Evolutionary conservation across 2,329 filamentous ascomycete genomes (phyloP).

Genomic region (Alternaria sp.): DNA sequence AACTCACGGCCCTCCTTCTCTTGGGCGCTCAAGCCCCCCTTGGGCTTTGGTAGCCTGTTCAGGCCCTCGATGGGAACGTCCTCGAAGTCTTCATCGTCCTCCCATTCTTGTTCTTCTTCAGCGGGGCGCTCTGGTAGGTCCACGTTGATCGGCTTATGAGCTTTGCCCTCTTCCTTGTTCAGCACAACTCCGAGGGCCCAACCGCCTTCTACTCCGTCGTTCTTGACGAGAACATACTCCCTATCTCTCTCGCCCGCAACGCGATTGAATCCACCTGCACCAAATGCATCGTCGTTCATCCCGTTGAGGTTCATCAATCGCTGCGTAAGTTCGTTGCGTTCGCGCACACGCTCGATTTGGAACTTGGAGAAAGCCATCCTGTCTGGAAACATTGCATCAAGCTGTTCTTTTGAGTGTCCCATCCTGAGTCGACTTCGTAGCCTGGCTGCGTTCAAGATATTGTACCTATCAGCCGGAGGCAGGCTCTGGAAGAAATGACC

Average conservation of each 20-base stretch:
- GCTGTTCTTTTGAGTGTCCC: slow-evolving; percentile 94
- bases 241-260: slow-evolving; percentile 85
- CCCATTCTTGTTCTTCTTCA: slow-evolving; percentile 67
- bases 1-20: slow-evolving; percentile 44
- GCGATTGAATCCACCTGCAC: slow-evolving; percentile 65
- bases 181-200: slow-evolving; percentile 96
- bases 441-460: slow-evolving; percentile 93
- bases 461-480: slow-evolving; percentile 89
- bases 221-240: slow-evolving; percentile 96
- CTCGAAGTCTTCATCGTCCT: slow-evolving; percentile 83
- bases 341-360: slow-evolving; percentile 90
- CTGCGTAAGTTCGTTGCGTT: slow-evolving; percentile 94
- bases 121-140: slow-evolving; percentile 64
- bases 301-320: slow-evolving; percentile 92
- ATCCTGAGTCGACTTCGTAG: slow-evolving; percentile 87
- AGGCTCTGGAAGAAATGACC: slow-evolving; percentile 93
- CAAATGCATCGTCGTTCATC: slow-evolving; percentile 79
- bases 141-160: slow-evolving; percentile 90
- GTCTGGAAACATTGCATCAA: slow-evolving; percentile 96
- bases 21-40: slow-evolving; percentile 35
- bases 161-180: slow-evolving; percentile 78
- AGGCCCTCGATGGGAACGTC: slow-evolving; percentile 91
- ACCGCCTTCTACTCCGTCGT: slow-evolving; percentile 91
- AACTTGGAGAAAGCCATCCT: slow-evolving; percentile 97
- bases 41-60: slow-evolving; percentile 76